Percentiles rank a stretch among this genome's conserved stretches.
phyloP scores from a whole-genome alignment of 495 filamentous ascomycete genomes.

The Margaritispora aquatica region DNA sequence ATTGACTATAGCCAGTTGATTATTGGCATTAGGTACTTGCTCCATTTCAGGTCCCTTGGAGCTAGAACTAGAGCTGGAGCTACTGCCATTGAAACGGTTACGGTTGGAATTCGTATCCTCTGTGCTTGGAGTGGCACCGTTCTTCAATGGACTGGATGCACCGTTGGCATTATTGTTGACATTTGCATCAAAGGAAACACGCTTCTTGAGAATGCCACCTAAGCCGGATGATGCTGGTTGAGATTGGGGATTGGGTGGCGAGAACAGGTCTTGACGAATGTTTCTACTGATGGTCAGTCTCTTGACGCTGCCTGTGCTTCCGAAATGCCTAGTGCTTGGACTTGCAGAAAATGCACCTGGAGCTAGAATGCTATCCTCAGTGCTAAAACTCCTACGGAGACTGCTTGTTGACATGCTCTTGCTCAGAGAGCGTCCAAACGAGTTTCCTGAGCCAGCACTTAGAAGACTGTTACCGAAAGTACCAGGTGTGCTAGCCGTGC shows the following conservation, averaged over 20 bases:
- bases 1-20: conserved; percentile 72
- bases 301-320: conserved; percentile 66
- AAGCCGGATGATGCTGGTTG: conserved; percentile 29
- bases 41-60: conserved; percentile 56
- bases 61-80: conserved; percentile 37
- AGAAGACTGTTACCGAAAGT: conserved; percentile 59
- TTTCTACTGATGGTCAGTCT: conserved; percentile 84
- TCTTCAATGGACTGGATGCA: conserved; percentile 36
- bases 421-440: conserved; percentile 44
- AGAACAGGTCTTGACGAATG: conserved; percentile 73
- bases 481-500: conserved; percentile 60
- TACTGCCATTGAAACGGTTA: conserved; percentile 43
- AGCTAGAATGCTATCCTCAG: conserved; percentile 71
- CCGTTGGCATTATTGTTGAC: conserved; percentile 37
- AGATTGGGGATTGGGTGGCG: conserved; percentile 41
- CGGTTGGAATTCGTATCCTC: conserved; percentile 65
- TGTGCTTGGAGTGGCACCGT: conserved; percentile 45
- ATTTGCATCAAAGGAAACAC: conserved; percentile 71
- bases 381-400: conserved; percentile 50
- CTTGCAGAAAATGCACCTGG: conserved; percentile 79
- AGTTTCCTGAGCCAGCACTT: conserved; percentile 42
- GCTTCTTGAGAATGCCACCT: conserved; percentile 64
- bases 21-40: conserved; percentile 52
- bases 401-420: conserved; percentile 61
- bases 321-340: conserved; percentile 49